Percentiles rank a stretch among this genome's conserved stretches.
phyloP scores from a whole-genome alignment of 1,284 basidiomycete genomes.

The Rhodotorula sp. region DNA sequence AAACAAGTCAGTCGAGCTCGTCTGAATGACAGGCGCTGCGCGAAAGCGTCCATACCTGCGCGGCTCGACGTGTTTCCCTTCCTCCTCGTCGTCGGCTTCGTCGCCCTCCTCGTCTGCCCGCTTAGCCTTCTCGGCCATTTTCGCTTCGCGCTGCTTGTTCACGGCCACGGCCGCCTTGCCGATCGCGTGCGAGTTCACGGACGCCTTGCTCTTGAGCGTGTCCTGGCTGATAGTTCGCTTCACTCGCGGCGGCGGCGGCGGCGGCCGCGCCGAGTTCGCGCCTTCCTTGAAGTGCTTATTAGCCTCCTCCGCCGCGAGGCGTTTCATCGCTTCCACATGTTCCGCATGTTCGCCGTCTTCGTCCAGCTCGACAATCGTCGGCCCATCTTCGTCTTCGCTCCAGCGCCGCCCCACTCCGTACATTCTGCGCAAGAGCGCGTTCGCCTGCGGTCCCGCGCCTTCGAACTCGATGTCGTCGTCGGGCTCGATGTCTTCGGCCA shows the following conservation, averaged over 20 bases:
- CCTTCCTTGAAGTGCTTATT: not conserved
- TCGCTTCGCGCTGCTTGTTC: not conserved
- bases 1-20: not conserved
- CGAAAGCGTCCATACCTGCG: not conserved
- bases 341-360: not conserved
- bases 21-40: too few relatives aligned
- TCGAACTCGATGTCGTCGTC: constrained; percentile 32
- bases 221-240: constrained; percentile 4
- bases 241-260: not conserved
- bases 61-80: not conserved
- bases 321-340: not conserved
- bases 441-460: constrained; percentile 33
- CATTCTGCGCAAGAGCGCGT: constrained; percentile 31
- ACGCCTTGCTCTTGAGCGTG: not conserved
- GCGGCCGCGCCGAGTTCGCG: not conserved
- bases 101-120: constrained; percentile 10
- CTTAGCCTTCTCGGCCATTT: constrained; percentile 2
- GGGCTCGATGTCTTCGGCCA: constrained; percentile 1
- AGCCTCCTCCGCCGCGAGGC: not conserved
- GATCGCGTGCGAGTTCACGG: not conserved
- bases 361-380: not conserved
- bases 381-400: constrained; percentile 23
- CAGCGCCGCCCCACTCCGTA: constrained; percentile 27
- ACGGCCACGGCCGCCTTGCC: not conserved
- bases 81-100: constrained; percentile 34